phyloP scores from a whole-genome alignment of 129 eudicot genomes.

The Dittrichia graveolens region DNA sequence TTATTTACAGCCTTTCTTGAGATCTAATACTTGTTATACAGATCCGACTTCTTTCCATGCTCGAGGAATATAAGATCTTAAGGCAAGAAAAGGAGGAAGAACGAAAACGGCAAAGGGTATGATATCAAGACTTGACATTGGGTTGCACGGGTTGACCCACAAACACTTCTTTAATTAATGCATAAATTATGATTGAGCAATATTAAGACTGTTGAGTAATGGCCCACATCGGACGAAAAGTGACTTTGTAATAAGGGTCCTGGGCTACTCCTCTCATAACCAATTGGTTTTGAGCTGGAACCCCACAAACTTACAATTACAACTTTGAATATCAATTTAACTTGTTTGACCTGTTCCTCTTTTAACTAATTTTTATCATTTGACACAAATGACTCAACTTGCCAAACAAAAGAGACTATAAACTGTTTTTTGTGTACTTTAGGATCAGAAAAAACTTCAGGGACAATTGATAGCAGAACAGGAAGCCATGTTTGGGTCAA shows the following conservation, averaged over 20 bases:
- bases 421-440: not conserved
- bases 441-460: slow-evolving; percentile 96
- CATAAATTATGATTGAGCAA: no score
- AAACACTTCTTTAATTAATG: no score
- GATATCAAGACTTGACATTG: not conserved
- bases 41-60: slow-evolving; percentile 88
- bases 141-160: not conserved
- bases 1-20: not conserved
- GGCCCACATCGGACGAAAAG: no score
- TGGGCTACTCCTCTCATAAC: no score
- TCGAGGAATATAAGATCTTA: slow-evolving; percentile 69
- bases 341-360: no score
- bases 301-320: no score
- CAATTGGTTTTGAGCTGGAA: no score
- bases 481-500: slow-evolving; percentile 89
- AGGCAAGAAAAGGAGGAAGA: slow-evolving; percentile 85
- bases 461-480: slow-evolving; percentile 92
- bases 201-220: no score
- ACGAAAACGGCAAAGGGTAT: slow-evolving; percentile 86
- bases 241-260: no score
- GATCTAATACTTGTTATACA: slow-evolving; percentile 30
- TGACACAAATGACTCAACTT: not conserved
- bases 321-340: no score
- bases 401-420: not conserved
- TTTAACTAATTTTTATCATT: no score